Base-by-base conservation (phyloP, 73 alveolate genomes). In the Durusdinium trenchii region DNA sequence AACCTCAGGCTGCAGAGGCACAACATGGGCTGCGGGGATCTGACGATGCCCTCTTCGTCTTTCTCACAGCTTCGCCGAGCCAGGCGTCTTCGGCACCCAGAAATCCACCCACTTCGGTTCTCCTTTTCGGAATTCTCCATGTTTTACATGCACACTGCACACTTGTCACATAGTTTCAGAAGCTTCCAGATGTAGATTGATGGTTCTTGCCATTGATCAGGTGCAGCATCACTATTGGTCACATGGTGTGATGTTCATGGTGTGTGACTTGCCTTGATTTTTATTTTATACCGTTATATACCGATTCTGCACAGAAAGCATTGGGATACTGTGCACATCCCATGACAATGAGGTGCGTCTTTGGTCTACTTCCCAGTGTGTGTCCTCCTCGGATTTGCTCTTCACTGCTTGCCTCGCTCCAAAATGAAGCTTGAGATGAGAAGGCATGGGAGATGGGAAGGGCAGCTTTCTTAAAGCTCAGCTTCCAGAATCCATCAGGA, bases 381-480 rank as follows among this genome's bases (percentile, higher is more conserved):
- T 48, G 50, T 82, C 50, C 47, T 82, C n/a, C n/a, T 82, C 4
- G 92, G 92, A 26, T 82, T 82, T 30, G 92, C 38, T 12, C 92
- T 82, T 48, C 92, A 82, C 38, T 82, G 92, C 71, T 45, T 78
- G 28, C 89, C 89, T 78, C 89, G 89, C 30, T 46, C 61, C 28
- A 43, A 46, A 43, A 6, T 45, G 50, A 78, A 78, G 42, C 89
- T 78, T 40, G 89, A 78, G 62, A 78, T 78, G 89, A 57, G 89
- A 12, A 78, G 89, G 89, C 87, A 6, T 12, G 73, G 30, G n/a
- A n/a, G n/a, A n/a, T n/a, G n/a, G n/a, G n/a, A n/a, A n/a, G n/a
- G n/a, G n/a, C n/a, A n/a, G n/a, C n/a, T n/a, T n/a, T n/a, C n/a
- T n/a, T n/a, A n/a, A n/a, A n/a, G n/a, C n/a, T n/a, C n/a, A n/a